phyloP scores from a whole-genome alignment of 768 basidiomycete species.

The Boletus reticulatus region DNA sequence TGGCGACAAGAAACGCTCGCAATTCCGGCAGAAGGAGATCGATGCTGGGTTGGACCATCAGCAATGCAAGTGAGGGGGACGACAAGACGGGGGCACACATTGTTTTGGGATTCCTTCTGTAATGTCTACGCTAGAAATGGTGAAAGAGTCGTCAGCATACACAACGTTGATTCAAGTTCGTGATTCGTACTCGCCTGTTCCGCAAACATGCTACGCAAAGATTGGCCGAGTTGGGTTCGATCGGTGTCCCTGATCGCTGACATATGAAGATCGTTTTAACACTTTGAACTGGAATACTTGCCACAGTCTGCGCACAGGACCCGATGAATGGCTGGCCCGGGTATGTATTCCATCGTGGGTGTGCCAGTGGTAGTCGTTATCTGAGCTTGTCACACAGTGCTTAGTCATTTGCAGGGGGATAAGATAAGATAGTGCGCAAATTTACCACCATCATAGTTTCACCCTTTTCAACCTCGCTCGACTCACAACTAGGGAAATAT shows the following conservation, averaged over 20 bases:
- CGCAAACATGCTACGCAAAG: slow-evolving; percentile 85
- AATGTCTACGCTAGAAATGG: slow-evolving; percentile 74
- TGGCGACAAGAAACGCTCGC: slow-evolving; percentile 92
- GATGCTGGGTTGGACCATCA: slow-evolving; percentile 51
- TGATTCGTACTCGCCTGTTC: slow-evolving; percentile 61
- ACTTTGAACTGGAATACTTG: slow-evolving; percentile 26
- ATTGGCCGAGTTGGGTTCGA: slow-evolving; percentile 91
- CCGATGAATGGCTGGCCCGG: slow-evolving; percentile 72
- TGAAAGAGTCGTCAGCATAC: neutral
- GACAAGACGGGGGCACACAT: slow-evolving; percentile 43
- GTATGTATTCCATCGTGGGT: slow-evolving; percentile 72
- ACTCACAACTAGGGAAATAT: too few relatives aligned
- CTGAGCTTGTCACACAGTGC: too few relatives aligned
- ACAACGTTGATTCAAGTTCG: neutral
- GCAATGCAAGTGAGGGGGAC: neutral
- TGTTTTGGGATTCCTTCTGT: slow-evolving; percentile 98
- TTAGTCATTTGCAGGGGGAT: too few relatives aligned
- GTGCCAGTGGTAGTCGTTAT: neutral
- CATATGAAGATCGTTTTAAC: slow-evolving; percentile 1
- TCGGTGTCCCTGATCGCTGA: slow-evolving; percentile 62
- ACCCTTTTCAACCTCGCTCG: too few relatives aligned
- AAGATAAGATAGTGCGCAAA: too few relatives aligned
- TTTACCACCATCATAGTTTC: too few relatives aligned
- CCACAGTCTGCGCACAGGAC: slow-evolving; percentile 91
- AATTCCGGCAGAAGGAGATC: slow-evolving; percentile 91